Percentiles rank a stretch among this genome's conserved stretches.
These are phyloP conservation scores for Suhomyces guaymorum DNA, from an alignment of 1,139 yeast genomes.

Conservation along the genomic window DNA sequence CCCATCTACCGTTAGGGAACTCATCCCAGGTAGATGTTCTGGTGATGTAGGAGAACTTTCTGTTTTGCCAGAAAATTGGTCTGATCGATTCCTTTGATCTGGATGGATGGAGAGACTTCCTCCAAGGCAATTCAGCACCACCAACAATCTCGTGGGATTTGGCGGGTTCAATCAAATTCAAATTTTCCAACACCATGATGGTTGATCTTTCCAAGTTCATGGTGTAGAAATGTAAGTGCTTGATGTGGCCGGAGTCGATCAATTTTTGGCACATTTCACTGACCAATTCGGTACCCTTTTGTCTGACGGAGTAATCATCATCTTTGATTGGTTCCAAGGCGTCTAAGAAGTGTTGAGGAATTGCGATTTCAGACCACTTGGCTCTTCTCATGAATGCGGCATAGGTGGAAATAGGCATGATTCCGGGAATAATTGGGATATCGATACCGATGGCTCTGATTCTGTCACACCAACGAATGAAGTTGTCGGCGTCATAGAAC, in stretches of 20 bases:
- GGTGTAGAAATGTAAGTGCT: conserved; percentile 91
- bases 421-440: conserved; percentile 93
- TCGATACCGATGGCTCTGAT: conserved; percentile 75
- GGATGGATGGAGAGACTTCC: conserved; percentile 81
- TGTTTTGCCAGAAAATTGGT: conserved; percentile 95
- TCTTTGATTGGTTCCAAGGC: conserved; percentile 82
- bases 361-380: conserved; percentile 82
- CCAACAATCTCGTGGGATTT: conserved; percentile 44
- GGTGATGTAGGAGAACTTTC: conserved; percentile 85
- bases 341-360: conserved; percentile 74
- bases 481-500: conserved; percentile 85
- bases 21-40: conserved; percentile 95
- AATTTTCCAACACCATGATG: conserved; percentile 77
- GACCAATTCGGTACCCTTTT: conserved; percentile 78
- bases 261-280: conserved; percentile 80
- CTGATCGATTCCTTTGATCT: conserved; percentile 82
- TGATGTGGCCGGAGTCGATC: conserved; percentile 69
- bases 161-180: conserved; percentile 55
- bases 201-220: conserved; percentile 94
- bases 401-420: conserved; percentile 96
- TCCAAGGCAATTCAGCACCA: conserved; percentile 70
- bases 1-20: conserved; percentile 95
- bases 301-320: conserved; percentile 86
- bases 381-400: conserved; percentile 92
- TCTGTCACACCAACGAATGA: conserved; percentile 75